These are phyloP conservation scores for Leccinum barrowsii DNA, from an alignment of 768 basidiomycete species.

Conservation along the genomic window DNA sequence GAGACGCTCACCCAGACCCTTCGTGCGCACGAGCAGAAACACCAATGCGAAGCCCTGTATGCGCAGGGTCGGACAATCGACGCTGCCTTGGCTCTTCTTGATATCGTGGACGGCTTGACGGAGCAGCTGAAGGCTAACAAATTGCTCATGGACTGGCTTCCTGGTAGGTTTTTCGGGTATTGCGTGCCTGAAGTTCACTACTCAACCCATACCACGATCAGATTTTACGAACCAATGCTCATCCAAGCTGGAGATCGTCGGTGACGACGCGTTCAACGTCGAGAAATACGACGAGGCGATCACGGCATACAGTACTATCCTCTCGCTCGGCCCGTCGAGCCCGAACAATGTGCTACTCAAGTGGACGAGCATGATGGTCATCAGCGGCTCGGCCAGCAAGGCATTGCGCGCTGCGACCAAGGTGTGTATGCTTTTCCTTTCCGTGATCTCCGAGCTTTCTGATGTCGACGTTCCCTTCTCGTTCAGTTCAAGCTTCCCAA, in stretches of 20 bases:
- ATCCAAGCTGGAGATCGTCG: background rate
- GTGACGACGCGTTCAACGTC: background rate
- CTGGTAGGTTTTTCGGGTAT: background rate
- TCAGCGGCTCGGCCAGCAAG: background rate
- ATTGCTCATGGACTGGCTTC: background rate
- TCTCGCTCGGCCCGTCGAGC: background rate
- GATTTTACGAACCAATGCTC: background rate
- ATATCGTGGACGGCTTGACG: background rate
- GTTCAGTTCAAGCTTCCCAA: background rate
- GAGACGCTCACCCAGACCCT: background rate
- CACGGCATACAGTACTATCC: background rate
- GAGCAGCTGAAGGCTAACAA: background rate
- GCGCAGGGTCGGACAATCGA: background rate
- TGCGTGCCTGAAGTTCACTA: background rate
- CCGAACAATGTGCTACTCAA: background rate
- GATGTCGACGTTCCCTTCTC: background rate
- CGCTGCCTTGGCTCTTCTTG: background rate
- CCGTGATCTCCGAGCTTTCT: background rate
- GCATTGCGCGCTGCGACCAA: background rate
- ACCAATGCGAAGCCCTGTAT: background rate
- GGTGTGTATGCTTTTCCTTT: background rate
- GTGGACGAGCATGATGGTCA: background rate
- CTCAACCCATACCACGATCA: background rate
- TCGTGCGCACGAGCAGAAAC: background rate
- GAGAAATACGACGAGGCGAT: background rate